Base-by-base conservation (phyloP, 495 filamentous ascomycete genomes). In the Tirmania nivea region DNA sequence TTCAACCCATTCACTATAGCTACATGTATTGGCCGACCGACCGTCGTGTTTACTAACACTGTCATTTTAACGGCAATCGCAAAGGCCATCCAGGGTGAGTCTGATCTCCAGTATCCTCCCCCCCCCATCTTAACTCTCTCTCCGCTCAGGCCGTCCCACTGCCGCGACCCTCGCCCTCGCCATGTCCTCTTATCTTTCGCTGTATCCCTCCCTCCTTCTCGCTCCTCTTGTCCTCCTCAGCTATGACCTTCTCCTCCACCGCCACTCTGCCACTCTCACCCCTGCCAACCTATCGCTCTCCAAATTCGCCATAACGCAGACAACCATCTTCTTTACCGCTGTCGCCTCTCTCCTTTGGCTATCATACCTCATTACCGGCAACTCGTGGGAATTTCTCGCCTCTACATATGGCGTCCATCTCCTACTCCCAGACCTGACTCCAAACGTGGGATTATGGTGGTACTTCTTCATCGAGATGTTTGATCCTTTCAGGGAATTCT, bases 391-490 rank as follows among this genome's bases (percentile, higher is more conserved):
- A 51, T 96, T 95, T 63, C 67, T 96, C 7, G 69, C 75, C 2
- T 84, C 86, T 10, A 94, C 89, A 1, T 97, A 97, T 63, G 86
- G 88, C 53, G 83, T 93, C 25, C 86, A 89, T 59, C 73, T 97
- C 12, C 77, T 90, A 3, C 78, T 97, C 4, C 87, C 87, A 1
- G 92, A 96, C 68, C 71, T 97, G 47, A 89, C 89, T 0, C 90
- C 90, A 20, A 97, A 96, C 58, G 80, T 92, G 39, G 90, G 90
- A 1, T 73, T 97, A 0, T 97, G 90, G 90, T 97, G 90, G 90
- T 97, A 97, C 69, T 97, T 96, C 68, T 96, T 97, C 69, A 92
- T 89, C 60, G 90, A 97, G 69, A 97, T 97, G 78, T 97, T 97
- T 65, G 90, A 97, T 67, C 89, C 86, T 5, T 97, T 97, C 73